Base-by-base conservation (phyloP, 169 alveolate species). In the Perkinsus chesapeaki region DNA sequence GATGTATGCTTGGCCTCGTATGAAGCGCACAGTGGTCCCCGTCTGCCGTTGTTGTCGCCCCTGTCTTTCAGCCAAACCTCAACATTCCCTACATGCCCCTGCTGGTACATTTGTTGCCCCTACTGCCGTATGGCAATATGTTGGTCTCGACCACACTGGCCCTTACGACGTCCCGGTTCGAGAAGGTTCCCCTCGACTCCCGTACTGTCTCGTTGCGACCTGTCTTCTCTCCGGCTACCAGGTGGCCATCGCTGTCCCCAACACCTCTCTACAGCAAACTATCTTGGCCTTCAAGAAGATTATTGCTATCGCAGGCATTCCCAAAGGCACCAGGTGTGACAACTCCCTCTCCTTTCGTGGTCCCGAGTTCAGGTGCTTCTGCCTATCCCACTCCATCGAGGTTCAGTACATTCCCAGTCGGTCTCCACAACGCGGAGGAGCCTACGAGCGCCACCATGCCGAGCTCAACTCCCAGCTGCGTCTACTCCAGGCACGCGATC, bases 381-480 rank as follows among this genome's bases (percentile, higher is more conserved):
- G 82, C 82, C 82, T 60, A 27, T 60, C 82, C 82, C 27, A 60
- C 27, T 60, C 82, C 31, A 60, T 60, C 82, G 82, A 60, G 31
- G 27, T 60, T 27, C 82, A 60, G 82, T 60, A 20, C 82, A 60
- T 60, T 16, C 27, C 12, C 27, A 60, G 82, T 34, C 82, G 82
- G 82, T 60, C 82, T 60, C 82, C 82, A 12, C 82, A 60, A 60
- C 82, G 82, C 27, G 82, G 82, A 60, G 82, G 82, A 20, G 82
- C 82, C 82, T 60, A 60, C 23, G 82, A 60, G 82, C 82, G 82
- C 82, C 82, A 23, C 82, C 82, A 60, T 60, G 82, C 82, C 82
- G 82, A 60, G 82, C 82, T 60, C 82, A 60, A 60, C 27, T 27
- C 12, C 37, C 82, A 60, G 82, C 82, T 60, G 12, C 82, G 82